phyloP scores from a whole-genome alignment of 1,284 basidiomycete species.

The Wallemia mellicola region DNA sequence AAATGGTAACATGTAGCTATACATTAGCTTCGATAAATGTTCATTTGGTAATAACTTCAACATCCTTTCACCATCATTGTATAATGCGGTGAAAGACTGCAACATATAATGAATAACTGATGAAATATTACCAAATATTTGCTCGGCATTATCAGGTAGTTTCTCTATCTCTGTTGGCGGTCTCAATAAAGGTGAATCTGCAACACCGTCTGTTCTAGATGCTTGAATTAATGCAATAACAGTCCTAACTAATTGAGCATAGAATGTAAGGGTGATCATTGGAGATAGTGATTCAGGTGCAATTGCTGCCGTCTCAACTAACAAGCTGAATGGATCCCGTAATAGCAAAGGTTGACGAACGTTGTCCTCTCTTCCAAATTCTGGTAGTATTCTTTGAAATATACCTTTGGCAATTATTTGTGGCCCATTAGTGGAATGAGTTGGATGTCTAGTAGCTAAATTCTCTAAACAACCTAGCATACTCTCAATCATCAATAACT shows the following conservation, averaged over 20 bases:
- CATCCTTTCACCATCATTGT: neutral
- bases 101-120: neutral
- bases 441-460: slow-evolving; percentile 35
- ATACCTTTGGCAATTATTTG: slow-evolving; percentile 49
- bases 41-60: neutral
- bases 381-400: slow-evolving; percentile 55
- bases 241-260: slow-evolving; percentile 53
- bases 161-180: neutral
- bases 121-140: neutral
- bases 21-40: neutral
- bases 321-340: slow-evolving; percentile 55
- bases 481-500: slow-evolving; percentile 43
- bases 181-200: neutral
- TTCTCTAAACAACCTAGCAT: slow-evolving; percentile 36
- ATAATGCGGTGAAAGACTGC: neutral
- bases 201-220: slow-evolving; percentile 19
- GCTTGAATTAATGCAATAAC: slow-evolving; percentile 53
- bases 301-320: slow-evolving; percentile 62
- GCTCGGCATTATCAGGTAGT: neutral
- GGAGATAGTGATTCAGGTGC: slow-evolving; percentile 61
- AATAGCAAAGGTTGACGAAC: slow-evolving; percentile 47
- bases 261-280: slow-evolving; percentile 55
- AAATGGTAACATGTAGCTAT: neutral
- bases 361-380: slow-evolving; percentile 51
- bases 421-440: slow-evolving; percentile 30